Conservation (phyloP, 2,329 filamentous ascomycete genomes). For the Fusarium veterinarium region DNA sequence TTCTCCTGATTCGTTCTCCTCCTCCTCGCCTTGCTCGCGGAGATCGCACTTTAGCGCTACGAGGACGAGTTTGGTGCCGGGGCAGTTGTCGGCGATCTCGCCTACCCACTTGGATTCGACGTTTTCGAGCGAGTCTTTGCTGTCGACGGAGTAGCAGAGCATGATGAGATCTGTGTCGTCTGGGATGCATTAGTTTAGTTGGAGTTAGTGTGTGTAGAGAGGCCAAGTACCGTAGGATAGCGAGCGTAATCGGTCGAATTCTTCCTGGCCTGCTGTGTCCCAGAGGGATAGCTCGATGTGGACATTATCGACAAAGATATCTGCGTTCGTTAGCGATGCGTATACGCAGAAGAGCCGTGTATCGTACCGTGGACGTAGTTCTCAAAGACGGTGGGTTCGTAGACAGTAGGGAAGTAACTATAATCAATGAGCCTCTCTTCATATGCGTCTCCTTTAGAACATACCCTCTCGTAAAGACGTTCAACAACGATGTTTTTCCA, state of each 20-base stretch:
- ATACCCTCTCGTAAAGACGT: constrained; percentile 98
- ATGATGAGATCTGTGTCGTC: constrained; percentile 97
- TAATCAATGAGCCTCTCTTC: constrained; percentile 27
- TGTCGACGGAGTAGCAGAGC: constrained; percentile 98
- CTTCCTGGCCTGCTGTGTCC: constrained; percentile 98
- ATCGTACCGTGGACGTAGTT: constrained; percentile 95
- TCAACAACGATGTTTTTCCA: constrained; percentile 95
- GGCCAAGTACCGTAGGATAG: constrained; percentile 84
- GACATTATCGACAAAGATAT: constrained; percentile 97
- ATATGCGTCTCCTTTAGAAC: constrained; percentile 45
- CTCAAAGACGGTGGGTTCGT: constrained; percentile 98
- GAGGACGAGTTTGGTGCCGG: constrained; percentile 91
- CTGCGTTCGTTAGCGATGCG: constrained; percentile 57
- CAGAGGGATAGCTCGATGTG: constrained; percentile 98
- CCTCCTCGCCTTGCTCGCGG: constrained; percentile 80
- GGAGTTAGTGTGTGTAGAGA: background rate
- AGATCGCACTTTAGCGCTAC: constrained; percentile 98
- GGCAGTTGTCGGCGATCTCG: constrained; percentile 98
- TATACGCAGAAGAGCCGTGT: background rate
- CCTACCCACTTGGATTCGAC: constrained; percentile 98
- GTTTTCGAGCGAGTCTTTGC: constrained; percentile 95
- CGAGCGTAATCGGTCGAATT: constrained; percentile 95
- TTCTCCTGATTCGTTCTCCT: constrained; percentile 63
- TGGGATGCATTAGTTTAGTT: constrained; percentile 38
- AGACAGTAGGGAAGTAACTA: constrained; percentile 97